These are phyloP conservation scores for Obba rivulosa DNA, from an alignment of 768 basidiomycete genomes.

Conservation along the genomic window DNA sequence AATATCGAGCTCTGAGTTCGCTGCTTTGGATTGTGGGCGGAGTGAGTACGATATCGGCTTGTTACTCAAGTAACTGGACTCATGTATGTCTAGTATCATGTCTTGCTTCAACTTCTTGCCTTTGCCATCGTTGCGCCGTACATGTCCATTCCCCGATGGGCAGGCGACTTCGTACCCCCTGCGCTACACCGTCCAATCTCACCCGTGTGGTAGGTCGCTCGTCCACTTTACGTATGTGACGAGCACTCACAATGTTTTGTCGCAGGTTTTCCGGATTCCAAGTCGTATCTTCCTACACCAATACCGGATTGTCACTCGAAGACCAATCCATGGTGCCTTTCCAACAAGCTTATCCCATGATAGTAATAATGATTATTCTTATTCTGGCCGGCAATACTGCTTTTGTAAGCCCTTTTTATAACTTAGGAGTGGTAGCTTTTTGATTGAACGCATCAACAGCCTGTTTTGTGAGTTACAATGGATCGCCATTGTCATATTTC, in stretches of 20 bases:
- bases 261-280: slow-evolving; percentile 83
- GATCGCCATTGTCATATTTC: not conserved
- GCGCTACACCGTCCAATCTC: slow-evolving; percentile 49
- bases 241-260: not conserved
- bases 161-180: slow-evolving; percentile 52
- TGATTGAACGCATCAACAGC: slow-evolving; percentile 44
- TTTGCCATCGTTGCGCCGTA: slow-evolving; percentile 82
- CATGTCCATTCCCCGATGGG: slow-evolving; percentile 59
- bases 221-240: not conserved
- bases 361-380: slow-evolving; percentile 62
- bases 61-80: slow-evolving; percentile 2
- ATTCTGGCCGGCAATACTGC: slow-evolving; percentile 92
- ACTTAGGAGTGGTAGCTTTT: not conserved
- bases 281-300: slow-evolving; percentile 81
- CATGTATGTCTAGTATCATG: slow-evolving; percentile 58
- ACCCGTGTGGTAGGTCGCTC: slow-evolving; percentile 54
- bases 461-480: slow-evolving; percentile 69
- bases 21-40: slow-evolving; percentile 74
- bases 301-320: slow-evolving; percentile 81
- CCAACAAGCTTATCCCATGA: slow-evolving; percentile 79
- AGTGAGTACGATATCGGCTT: slow-evolving; percentile 39
- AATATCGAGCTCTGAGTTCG: slow-evolving; percentile 80
- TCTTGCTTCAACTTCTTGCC: slow-evolving; percentile 60
- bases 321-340: slow-evolving; percentile 93
- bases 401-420: slow-evolving; percentile 59